phyloP scores from a whole-genome alignment of 176 grass and related monocot genomes.

The Stipa capillata region DNA sequence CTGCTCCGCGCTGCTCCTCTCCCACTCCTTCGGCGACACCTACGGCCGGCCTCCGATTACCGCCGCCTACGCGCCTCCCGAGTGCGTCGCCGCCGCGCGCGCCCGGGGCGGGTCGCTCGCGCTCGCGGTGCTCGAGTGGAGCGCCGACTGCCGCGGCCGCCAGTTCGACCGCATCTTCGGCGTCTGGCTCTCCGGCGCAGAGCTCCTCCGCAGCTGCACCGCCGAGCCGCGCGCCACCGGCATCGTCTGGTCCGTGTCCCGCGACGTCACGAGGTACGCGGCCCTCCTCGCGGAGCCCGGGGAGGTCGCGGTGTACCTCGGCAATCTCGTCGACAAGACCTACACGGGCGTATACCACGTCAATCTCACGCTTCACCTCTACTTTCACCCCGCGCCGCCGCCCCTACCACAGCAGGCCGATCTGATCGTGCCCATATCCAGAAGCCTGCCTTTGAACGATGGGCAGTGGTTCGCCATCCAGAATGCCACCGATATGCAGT shows the following conservation, averaged over 20 bases:
- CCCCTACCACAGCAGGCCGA: conserved; percentile 3
- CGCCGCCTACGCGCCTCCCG: conserved; percentile 30
- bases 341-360: conserved; percentile 63
- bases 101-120: conserved; percentile 12
- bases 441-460: conserved; percentile 3
- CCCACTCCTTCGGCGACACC: conserved; percentile 38
- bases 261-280: conserved; percentile 63
- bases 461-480: conserved; percentile 39
- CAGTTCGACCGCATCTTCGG: conserved; percentile 87
- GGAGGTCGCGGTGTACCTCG: conserved; percentile 48
- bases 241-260: conserved; percentile 62
- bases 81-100: conserved; percentile 11
- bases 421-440: conserved; percentile 38
- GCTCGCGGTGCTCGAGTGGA: conserved; percentile 62
- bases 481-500: conserved; percentile 29
- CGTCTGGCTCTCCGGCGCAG: conserved; percentile 70
- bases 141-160: conserved; percentile 54
- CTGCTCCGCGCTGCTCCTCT: conserved; percentile 45
- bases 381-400: conserved; percentile 14
- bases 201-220: conserved; percentile 77
- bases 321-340: conserved; percentile 42
- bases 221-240: conserved; percentile 59
- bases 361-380: conserved; percentile 69
- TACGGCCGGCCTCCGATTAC: conserved; percentile 28
- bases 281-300: conserved; percentile 29